phyloP scores from a whole-genome alignment of 164 flowering plant genomes.

The Vitis labrusca region DNA sequence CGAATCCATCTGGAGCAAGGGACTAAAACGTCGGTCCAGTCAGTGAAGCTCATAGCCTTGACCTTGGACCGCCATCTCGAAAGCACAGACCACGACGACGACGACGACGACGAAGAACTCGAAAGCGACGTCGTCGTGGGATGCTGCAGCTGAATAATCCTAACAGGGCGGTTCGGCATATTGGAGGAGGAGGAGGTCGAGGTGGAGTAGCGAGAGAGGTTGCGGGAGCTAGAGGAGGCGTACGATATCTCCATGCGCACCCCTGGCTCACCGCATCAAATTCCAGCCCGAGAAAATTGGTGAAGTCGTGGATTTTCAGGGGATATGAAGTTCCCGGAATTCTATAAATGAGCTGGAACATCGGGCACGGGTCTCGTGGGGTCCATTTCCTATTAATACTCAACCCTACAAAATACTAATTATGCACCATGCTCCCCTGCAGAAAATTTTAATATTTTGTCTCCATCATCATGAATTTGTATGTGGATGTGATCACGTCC shows the following conservation, averaged over 20 bases:
- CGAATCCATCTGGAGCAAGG: constrained; percentile 92
- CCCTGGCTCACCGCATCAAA: constrained; percentile 6
- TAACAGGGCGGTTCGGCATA: constrained; percentile 43
- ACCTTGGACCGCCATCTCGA: constrained; percentile 43
- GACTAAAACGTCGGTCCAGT: constrained; percentile 67
- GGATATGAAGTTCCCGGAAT: too few relatives aligned
- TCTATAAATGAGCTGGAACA: too few relatives aligned
- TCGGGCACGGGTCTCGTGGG: not conserved
- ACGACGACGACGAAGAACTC: constrained; percentile 15
- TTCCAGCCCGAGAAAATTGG: not conserved
- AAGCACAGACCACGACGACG: constrained; percentile 12
- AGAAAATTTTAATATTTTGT: too few relatives aligned
- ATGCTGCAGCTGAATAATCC: constrained; percentile 67
- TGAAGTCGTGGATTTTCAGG: too few relatives aligned
- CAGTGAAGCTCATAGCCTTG: constrained; percentile 42
- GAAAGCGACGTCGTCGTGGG: constrained; percentile 32
- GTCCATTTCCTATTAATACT: not conserved
- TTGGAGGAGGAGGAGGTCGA: constrained; percentile 12
- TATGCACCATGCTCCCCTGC: too few relatives aligned
- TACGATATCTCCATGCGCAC: constrained; percentile 67
- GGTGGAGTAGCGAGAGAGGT: constrained; percentile 25
- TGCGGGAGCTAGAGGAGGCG: constrained; percentile 61
- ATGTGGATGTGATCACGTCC: too few relatives aligned
- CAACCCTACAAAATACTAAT: too few relatives aligned
- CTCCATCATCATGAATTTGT: too few relatives aligned